Conservation (phyloP, 2,329 filamentous ascomycete genomes). For the Tolypocladium ovalisporum region DNA sequence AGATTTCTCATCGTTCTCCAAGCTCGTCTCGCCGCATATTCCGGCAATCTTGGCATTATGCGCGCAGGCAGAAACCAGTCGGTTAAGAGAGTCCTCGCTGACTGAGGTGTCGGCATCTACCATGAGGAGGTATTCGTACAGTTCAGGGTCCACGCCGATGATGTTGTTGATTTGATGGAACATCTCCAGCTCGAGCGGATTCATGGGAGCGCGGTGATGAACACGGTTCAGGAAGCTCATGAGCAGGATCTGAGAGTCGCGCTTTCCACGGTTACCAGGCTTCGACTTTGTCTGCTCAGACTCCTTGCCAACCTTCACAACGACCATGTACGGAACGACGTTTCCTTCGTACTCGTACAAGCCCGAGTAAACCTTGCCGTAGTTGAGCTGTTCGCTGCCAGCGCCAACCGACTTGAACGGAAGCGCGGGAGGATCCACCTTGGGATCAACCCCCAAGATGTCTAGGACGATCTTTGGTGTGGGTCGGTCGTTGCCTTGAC, state of each 20-base stretch:
- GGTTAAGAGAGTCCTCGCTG: conserved; percentile 81
- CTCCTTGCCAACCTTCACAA: conserved; percentile 96
- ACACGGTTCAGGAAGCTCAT: conserved; percentile 98
- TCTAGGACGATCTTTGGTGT: conserved; percentile 97
- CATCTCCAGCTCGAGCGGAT: conserved; percentile 90
- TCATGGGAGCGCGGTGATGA: conserved; percentile 90
- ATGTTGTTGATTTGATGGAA: conserved; percentile 99
- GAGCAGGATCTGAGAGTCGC: conserved; percentile 90
- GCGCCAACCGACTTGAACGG: conserved; percentile 89
- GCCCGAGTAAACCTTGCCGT: conserved; percentile 96
- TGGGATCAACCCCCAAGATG: conserved; percentile 92
- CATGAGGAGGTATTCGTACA: conserved; percentile 97
- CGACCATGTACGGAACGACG: conserved; percentile 88
- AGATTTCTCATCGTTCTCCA: conserved; percentile 88
- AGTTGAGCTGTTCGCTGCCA: conserved; percentile 89
- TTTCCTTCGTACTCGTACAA: conserved; percentile 97
- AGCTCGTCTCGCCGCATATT: conserved; percentile 92
- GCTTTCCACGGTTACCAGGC: conserved; percentile 95
- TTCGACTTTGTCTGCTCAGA: conserved; percentile 85
- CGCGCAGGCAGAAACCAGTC: conserved; percentile 82
- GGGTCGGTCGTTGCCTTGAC: conserved; percentile 88
- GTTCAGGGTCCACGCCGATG: conserved; percentile 91
- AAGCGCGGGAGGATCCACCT: conserved; percentile 86
- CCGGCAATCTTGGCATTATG: conserved; percentile 94
- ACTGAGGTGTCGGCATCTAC: conserved; percentile 96